Base-by-base conservation (phyloP, 371 early-diverging fungal species). In the Mycotypha africana region DNA sequence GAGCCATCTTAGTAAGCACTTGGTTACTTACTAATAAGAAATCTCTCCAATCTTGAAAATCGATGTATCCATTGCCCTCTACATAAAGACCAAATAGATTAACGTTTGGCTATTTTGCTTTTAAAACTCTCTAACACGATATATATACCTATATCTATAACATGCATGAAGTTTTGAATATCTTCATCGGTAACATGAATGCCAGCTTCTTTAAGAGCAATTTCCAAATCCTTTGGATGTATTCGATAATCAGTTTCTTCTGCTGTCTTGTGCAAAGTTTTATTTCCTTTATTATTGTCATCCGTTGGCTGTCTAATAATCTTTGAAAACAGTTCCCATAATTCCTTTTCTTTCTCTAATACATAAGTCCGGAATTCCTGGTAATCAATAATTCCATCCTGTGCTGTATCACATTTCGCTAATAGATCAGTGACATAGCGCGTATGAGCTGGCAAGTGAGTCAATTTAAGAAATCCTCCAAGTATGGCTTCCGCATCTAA, bases 31-130 rank as follows among this genome's bases (percentile, higher is more conserved):
- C 81, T 55, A 89, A 59, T 22, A 89, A 60, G 53, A 84, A 89
- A 59, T 89, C 85, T 50, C 83, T 68, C 86, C 85, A 88, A 40
- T 86, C 88, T 40, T 75, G 70, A 58, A 76, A 86, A 58, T 84
- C 82, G 30, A 86, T 85, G 23, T 69, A 76, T 24, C 89, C 89
- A 60, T 84, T 78, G 4, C 76, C 78, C 49, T 73, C 74, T 67
- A 56, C n/a, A 4, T 11, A 8, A 8, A 33, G 4, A n/a, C 9
- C 15, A 8, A 26, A 15, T n/a, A 31, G 19, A 10, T 19, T 33
- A n/a, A n/a, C n/a, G n/a, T n/a, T n/a, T n/a, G n/a, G n/a, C n/a
- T n/a, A n/a, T n/a, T n/a, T n/a, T n/a, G n/a, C n/a, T n/a, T n/a
- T n/a, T n/a, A n/a, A n/a, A n/a, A n/a, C n/a, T n/a, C n/a, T n/a